Evolutionary conservation across 78 protist genomes (phyloP), one percentile per base, ranked within the genome.

Genomic region (Dictyostelium capitatum): DNA sequence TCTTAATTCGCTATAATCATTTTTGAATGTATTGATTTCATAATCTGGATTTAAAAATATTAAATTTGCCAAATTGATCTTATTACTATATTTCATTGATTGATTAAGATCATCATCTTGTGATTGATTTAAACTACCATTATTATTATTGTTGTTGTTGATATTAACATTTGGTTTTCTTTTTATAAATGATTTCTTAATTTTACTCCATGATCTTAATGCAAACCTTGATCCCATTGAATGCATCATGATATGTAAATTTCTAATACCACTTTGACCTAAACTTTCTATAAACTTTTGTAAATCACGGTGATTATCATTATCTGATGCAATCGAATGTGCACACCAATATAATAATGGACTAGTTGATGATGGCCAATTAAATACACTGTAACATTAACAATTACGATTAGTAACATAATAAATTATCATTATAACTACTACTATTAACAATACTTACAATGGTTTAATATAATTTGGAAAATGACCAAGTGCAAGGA

Each of bases 11-110:
- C 79, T 67, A 84, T 79, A 77, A 70, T 90, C 93, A 62, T 89
- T 72, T 51, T 82, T 80, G 37, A 94, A 94, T 17, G 87, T 62
- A 28, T 79, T 47, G 41, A 74, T 70, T 57, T 77, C 89, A 25
- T 73, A 77, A 53, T 94, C 96, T 83, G 96, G 96, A 78, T 94
- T 94, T 50, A 94, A 48, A 28, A 94, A 79, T 14, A 90, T 82
- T 17, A 91, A n/a, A 53, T 79, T 94, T 28, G 95, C 32, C 10
- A 94, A 51, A 37, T 47, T 47, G n/a, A 94, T 82, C 46, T 89
- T 90, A 23, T 30, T 62, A 37, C 30, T 46, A 46, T 80, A 56
- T 10, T 41, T 37, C 23, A 17, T 12, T n/a, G 89, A 15, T 37
- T 32, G 37, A n/a, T 43, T 32, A 15, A 28, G 14, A 56, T 51